Base-by-base conservation (phyloP, 768 basidiomycete species). In the Collybiopsis confluens region DNA sequence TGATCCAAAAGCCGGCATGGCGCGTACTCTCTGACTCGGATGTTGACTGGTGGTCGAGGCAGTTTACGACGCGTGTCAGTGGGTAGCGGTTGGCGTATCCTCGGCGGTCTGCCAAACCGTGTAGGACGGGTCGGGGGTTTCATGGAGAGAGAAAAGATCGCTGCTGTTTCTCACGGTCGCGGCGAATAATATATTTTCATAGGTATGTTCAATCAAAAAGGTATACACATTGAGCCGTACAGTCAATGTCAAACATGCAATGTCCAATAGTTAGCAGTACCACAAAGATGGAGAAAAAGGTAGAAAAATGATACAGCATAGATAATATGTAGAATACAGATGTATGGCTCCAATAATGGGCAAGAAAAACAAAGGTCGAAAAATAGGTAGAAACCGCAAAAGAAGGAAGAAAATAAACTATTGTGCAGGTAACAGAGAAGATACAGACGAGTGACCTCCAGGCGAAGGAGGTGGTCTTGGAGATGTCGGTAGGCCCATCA, bases 1-100 rank as follows among this genome's bases (percentile, higher is more conserved):
- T 98, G 92, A 57, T 92, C 85, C 51, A 77, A 75, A 52, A 93
- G 79, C 38, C 95, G 84, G 58, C 81, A 86, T 54, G 80, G 77
- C 4, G 84, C 81, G 54, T 83, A 86, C 63, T 90, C 84, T 63
- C 86, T 85, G 33, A 86, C 72, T 61, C 85, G 56, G 58, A 90
- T 62, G 54, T 77, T 74, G 60, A 84, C 79, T 61, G 85, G 88
- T 1, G 89, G 90, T 40, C 80, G 74, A n/a, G 89, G 90, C 7
- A 91, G 78, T n/a, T 78, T 77, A 0, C 78, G 76, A 4, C 70
- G 65, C 35, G 62, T 64, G 72, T 86, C 74, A 49, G 67, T 69
- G 56, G 68, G 70, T 10, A 86, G 76, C 7, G 70, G 59, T 23
- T 74, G 73, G 1, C 63, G 68, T 37, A 78, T 71, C 45, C 65